Percentiles rank a stretch among this genome's conserved stretches.
Conservation (phyloP, 1,284 basidiomycete genomes). For the Exobasidium cylindrosporum region DNA sequence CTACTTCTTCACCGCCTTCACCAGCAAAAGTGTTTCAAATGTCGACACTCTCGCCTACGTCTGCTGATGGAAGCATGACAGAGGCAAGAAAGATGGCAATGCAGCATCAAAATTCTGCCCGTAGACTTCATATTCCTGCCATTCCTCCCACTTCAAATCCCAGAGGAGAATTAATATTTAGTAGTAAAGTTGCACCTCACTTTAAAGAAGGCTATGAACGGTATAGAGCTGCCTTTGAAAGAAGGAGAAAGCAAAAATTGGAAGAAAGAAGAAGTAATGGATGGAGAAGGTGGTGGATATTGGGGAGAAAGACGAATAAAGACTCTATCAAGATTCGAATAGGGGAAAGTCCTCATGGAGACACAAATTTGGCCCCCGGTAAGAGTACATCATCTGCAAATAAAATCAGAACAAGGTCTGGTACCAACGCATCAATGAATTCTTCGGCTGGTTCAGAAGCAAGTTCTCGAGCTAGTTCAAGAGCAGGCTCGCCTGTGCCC, state of each 20-base stretch:
- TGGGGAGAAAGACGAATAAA: background rate
- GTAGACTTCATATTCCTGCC: constrained; percentile 62
- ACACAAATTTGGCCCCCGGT: background rate
- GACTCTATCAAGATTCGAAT: background rate
- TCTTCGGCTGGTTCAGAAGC: background rate
- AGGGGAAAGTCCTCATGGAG: background rate
- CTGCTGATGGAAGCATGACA: background rate
- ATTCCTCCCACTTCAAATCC: constrained; percentile 87
- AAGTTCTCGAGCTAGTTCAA: constrained; percentile 5
- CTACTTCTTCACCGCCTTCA: background rate
- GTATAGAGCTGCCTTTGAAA: constrained; percentile 86
- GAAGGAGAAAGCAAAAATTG: constrained; percentile 67
- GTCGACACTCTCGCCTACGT: background rate
- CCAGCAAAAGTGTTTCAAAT: background rate
- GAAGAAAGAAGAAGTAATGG: constrained; percentile 16
- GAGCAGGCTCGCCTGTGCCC: background rate
- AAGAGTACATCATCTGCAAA: background rate
- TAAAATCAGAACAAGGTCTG: background rate
- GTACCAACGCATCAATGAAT: background rate
- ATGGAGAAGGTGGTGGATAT: constrained; percentile 10
- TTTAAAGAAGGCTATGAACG: constrained; percentile 92
- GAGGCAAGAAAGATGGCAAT: background rate
- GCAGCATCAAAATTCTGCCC: constrained; percentile 3
- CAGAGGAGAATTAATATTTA: constrained; percentile 93
- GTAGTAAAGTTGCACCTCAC: constrained; percentile 72